A percentile compares a stretch with the other conserved stretches of the same genome.
Evolutionary conservation across 2,329 filamentous ascomycete species (phyloP).

Genomic region (Phialocephala sp.): DNA sequence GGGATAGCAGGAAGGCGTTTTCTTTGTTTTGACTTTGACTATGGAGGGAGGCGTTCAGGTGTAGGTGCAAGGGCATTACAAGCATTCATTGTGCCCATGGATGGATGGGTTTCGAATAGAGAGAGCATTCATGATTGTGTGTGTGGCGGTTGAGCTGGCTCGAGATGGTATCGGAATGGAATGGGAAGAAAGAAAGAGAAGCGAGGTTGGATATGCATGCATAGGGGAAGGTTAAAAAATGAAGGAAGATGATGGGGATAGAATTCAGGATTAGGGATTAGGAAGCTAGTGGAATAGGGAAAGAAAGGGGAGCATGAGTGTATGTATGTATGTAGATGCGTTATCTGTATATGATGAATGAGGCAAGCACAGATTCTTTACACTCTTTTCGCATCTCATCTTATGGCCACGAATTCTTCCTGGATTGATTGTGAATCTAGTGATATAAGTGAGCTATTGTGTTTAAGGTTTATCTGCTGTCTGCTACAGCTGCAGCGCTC

Average conservation of each 20-base stretch:
- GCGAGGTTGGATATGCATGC: background rate
- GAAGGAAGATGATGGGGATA: no score
- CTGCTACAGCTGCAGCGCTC: no score
- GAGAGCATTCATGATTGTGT: background rate
- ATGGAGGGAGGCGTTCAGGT: background rate
- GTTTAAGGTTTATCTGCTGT: no score
- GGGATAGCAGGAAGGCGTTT: background rate
- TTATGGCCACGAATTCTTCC: no score
- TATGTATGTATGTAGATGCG: background rate
- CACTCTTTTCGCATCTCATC: no score
- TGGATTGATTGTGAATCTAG: no score
- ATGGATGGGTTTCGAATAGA: background rate
- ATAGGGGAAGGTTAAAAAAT: background rate
- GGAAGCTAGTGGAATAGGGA: background rate
- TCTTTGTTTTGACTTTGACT: background rate
- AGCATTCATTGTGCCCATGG: background rate
- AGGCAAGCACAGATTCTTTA: no score
- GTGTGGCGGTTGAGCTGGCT: slow-evolving; percentile 2
- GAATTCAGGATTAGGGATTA: background rate
- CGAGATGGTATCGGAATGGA: background rate
- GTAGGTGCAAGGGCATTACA: background rate
- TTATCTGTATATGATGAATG: background rate
- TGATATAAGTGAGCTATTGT: no score
- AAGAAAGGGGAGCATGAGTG: background rate
- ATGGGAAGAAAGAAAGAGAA: background rate